Percentiles rank a stretch among this genome's conserved stretches.
Conservation (phyloP, 2,329 filamentous ascomycete species). For the Penicillium sp. region DNA sequence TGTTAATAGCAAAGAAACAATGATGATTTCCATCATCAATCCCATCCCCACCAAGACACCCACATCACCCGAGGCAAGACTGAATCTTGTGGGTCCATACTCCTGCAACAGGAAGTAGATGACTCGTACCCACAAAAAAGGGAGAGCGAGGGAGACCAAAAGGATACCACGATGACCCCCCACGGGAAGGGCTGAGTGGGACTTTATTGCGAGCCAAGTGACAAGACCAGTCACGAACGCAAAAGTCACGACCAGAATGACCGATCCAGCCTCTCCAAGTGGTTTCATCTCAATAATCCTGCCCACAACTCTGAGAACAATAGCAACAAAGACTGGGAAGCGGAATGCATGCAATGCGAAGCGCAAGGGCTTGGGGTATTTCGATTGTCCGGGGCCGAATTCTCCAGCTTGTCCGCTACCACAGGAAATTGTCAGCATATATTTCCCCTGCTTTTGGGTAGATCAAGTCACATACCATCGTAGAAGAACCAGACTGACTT, state of each 20-base stretch:
- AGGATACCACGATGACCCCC: conserved; percentile 19
- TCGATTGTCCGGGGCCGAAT: conserved; percentile 27
- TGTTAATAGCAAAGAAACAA: conserved; percentile 18
- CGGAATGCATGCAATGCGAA: conserved; percentile 28
- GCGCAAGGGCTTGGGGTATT: conserved; percentile 20
- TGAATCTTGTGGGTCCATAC: conserved; percentile 20
- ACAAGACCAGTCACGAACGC: conserved; percentile 23
- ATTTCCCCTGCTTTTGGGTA: background rate
- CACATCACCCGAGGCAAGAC: conserved; percentile 14
- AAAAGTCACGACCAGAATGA: conserved; percentile 23
- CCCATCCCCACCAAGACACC: conserved; percentile 23
- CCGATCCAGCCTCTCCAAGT: conserved; percentile 19
- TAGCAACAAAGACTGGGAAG: conserved; percentile 25
- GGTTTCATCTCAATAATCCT: conserved; percentile 15
- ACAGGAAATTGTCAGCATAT: background rate
- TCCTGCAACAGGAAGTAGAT: conserved; percentile 23
- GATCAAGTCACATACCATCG: conserved; percentile 19
- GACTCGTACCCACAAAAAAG: conserved; percentile 24
- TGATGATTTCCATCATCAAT: conserved; percentile 28
- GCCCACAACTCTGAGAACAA: conserved; percentile 25
- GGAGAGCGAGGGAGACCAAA: conserved; percentile 18
- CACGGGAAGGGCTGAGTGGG: conserved; percentile 16
- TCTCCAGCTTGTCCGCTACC: conserved; percentile 28
- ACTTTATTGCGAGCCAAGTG: conserved; percentile 19
- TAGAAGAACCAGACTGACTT: conserved; percentile 29